Evolutionary conservation across 2,329 filamentous ascomycete species (phyloP).

Genomic region (Diaporthe destruens): DNA sequence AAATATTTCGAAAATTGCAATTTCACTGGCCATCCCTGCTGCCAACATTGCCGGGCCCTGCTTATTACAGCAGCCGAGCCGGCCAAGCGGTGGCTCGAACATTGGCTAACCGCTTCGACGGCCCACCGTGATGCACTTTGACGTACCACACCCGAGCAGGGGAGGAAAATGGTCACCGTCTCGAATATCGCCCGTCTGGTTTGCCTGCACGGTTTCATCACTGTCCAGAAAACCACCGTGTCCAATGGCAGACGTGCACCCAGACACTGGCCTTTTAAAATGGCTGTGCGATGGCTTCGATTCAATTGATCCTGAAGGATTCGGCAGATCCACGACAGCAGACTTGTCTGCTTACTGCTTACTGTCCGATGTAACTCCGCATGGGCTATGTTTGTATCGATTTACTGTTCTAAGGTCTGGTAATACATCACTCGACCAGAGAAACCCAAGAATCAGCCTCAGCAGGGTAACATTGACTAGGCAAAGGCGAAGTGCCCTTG

Average conservation of each 20-base stretch:
- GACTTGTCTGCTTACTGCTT: not conserved
- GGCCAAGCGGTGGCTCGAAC: constrained; percentile 16
- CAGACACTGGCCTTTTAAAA: not conserved
- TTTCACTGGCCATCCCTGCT: too few relatives aligned
- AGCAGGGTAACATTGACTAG: not conserved
- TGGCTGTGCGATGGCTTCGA: not conserved
- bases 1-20: too few relatives aligned
- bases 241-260: not conserved
- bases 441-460: not conserved
- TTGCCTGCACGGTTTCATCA: constrained; percentile 23
- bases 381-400: not conserved
- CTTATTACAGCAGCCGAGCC: not conserved
- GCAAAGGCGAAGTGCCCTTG: too few relatives aligned
- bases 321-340: not conserved
- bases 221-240: not conserved
- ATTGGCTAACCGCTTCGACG: constrained; percentile 1
- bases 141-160: not conserved
- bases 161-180: not conserved
- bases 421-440: not conserved
- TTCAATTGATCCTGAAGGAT: constrained; percentile 31
- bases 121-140: not conserved
- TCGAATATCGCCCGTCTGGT: not conserved
- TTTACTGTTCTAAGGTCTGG: not conserved
- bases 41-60: too few relatives aligned
- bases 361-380: not conserved